Evolutionary conservation across 192 early-diverging fungal species (phyloP).

Genomic region (Chytriomyces hyalinus): DNA sequence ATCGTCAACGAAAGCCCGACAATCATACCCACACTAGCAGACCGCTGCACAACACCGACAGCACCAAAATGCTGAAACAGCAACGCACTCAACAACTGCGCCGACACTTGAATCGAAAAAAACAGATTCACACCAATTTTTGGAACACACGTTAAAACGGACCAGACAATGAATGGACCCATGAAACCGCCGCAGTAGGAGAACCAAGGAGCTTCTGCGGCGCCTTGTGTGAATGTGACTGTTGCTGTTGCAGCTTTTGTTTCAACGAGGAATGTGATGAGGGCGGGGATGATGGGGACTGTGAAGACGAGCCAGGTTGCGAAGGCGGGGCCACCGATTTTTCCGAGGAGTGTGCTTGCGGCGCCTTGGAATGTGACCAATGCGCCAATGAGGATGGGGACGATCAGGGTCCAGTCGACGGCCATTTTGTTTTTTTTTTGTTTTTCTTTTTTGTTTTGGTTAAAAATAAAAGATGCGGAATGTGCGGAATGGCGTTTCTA

Average conservation of each 20-base stretch:
- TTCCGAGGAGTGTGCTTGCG: background rate
- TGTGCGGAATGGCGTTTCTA: too few relatives aligned
- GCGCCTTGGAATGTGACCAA: background rate
- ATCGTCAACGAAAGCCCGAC: background rate
- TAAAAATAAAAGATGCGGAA: too few relatives aligned
- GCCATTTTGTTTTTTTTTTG: too few relatives aligned
- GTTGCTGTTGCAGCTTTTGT: background rate
- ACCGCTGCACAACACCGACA: background rate
- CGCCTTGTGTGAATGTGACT: background rate
- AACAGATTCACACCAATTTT: background rate
- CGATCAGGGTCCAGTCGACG: too few relatives aligned
- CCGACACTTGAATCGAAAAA: background rate
- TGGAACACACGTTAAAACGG: background rate
- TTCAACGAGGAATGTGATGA: background rate
- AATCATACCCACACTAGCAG: background rate
- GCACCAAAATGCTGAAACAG: background rate
- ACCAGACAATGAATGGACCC: background rate
- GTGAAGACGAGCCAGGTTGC: background rate
- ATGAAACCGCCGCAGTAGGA: background rate
- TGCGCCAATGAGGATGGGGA: background rate
- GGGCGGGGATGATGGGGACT: background rate
- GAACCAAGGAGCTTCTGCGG: background rate
- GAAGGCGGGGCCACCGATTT: background rate
- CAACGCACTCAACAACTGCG: background rate
- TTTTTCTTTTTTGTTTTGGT: too few relatives aligned